Conservation (phyloP, 1,139 yeast genomes). For the Debaryomyces fabryi region DNA sequence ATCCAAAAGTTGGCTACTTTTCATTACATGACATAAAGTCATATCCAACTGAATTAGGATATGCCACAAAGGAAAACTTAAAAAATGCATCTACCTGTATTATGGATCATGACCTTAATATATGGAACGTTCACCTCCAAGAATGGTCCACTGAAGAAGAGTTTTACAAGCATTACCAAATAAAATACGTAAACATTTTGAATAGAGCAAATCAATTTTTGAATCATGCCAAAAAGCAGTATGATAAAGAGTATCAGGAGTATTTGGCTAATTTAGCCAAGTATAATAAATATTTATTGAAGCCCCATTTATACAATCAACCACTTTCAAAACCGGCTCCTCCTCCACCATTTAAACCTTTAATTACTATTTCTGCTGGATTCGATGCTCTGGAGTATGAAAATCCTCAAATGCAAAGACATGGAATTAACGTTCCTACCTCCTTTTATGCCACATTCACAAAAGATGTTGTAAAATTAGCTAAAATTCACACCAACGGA, state of each 20-base stretch:
- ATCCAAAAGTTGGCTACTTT: conserved; percentile 77
- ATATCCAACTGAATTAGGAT: conserved; percentile 81
- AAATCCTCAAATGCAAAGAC: conserved; percentile 82
- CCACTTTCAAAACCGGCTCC: conserved; percentile 33
- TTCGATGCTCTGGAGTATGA: conserved; percentile 90
- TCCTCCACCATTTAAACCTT: conserved; percentile 65
- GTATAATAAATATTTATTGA: conserved; percentile 31
- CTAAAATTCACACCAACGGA: conserved; percentile 62
- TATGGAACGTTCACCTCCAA: conserved; percentile 85
- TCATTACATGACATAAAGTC: conserved; percentile 86
- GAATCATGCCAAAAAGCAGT: conserved; percentile 48
- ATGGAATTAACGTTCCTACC: conserved; percentile 81
- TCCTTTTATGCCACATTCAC: conserved; percentile 77
- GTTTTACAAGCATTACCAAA: conserved; percentile 63
- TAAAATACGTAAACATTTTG: conserved; percentile 63
- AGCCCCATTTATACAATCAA: conserved; percentile 32
- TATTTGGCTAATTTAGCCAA: conserved; percentile 31
- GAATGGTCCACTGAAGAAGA: conserved; percentile 65
- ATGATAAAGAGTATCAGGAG: conserved; percentile 41
- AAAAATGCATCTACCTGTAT: conserved; percentile 80
- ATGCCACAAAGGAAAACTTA: conserved; percentile 70
- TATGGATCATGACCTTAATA: conserved; percentile 76
- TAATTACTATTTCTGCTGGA: conserved; percentile 79
- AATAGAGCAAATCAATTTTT: conserved; percentile 72
- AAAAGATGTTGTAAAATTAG: conserved; percentile 68